Evolutionary conservation across 2,329 filamentous ascomycete genomes (phyloP).

Genomic region (Ophiostoma piceae): DNA sequence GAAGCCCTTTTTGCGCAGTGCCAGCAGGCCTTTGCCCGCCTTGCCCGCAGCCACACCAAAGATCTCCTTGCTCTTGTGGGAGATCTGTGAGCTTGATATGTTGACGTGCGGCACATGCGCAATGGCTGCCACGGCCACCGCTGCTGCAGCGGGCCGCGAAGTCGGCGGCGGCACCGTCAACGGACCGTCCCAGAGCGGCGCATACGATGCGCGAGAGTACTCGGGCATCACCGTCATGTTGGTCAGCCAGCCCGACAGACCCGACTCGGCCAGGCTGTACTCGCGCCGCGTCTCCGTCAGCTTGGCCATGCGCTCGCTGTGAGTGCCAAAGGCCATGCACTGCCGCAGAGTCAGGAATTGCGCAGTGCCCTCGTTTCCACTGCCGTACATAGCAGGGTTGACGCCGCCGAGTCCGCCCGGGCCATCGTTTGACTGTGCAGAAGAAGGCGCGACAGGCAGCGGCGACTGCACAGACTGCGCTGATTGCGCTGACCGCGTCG

Average conservation of each 20-base stretch:
- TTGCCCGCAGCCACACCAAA: constrained; percentile 74
- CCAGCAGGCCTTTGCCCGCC: constrained; percentile 84
- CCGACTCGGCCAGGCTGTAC: constrained; percentile 68
- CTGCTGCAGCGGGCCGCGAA: constrained; percentile 21
- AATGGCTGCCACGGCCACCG: constrained; percentile 31
- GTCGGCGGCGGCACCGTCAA: constrained; percentile 24
- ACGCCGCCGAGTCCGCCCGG: not conserved
- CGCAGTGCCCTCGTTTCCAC: constrained; percentile 20
- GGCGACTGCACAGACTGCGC: not conserved
- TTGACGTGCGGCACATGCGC: constrained; percentile 37
- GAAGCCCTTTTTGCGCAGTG: constrained; percentile 84
- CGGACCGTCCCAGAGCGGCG: constrained; percentile 28
- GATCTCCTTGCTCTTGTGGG: constrained; percentile 81
- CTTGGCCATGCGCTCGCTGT: constrained; percentile 63
- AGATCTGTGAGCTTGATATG: constrained; percentile 59
- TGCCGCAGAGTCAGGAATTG: constrained; percentile 46
- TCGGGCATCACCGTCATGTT: constrained; percentile 45
- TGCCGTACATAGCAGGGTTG: constrained; percentile 18
- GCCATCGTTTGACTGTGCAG: constrained; percentile 1
- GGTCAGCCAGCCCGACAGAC: constrained; percentile 55
- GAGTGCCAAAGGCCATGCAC: constrained; percentile 63
- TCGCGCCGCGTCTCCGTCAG: constrained; percentile 68
- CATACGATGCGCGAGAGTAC: constrained; percentile 38
- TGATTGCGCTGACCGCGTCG: constrained; percentile 12
- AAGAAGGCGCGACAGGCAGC: not conserved